Evolutionary conservation across 1,284 basidiomycete genomes (phyloP), one percentile per base, ranked within the genome.

Genomic region (Trametes versicolor): DNA sequence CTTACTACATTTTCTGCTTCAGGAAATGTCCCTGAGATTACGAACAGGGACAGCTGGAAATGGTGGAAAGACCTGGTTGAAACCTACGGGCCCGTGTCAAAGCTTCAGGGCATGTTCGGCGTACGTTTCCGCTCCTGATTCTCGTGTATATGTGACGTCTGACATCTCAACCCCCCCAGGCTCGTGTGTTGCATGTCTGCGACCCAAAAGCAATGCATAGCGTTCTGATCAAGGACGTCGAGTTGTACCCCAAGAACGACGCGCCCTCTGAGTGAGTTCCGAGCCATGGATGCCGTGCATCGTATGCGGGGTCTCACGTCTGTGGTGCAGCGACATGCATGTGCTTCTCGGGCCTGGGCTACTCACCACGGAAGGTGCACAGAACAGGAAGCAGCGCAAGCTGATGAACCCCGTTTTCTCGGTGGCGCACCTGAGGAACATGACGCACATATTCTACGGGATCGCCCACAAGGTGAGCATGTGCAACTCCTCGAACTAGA

Each of bases 271-370:
- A 43, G 41, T 43, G 19, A 17, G 41, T 43, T 19, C 41, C 41
- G 6, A 17, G 6, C 41, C 6, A n/a, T 77, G 74, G 64, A 73
- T 81, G 61, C 74, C 72, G 9, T 77, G 78, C n/a, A 73, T 13
- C 19, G 75, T 2, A 75, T 79, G 0, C 74, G 80, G 65, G 83
- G 85, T 66, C 73, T 84, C 50, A 78, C 83, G 69, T 83, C 15
- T 17, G 49, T 32, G 49, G 12, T 32, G 21, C 29, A 66, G 64
- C 15, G 63, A 58, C 23, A 41, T 65, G 7, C 37, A 50, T 17
- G 25, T 67, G 12, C 50, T 67, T 4, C 60, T 66, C 6, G 69
- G 64, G 1, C 64, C 64, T 17, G 57, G 64, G 12, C 25, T 65
- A 17, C 55, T 63, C 8, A 56, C 58, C 12, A 65, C 66, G 4